These are phyloP conservation scores for Podospora fimiseda DNA, from an alignment of 495 filamentous ascomycete species.

Conservation along the genomic window DNA sequence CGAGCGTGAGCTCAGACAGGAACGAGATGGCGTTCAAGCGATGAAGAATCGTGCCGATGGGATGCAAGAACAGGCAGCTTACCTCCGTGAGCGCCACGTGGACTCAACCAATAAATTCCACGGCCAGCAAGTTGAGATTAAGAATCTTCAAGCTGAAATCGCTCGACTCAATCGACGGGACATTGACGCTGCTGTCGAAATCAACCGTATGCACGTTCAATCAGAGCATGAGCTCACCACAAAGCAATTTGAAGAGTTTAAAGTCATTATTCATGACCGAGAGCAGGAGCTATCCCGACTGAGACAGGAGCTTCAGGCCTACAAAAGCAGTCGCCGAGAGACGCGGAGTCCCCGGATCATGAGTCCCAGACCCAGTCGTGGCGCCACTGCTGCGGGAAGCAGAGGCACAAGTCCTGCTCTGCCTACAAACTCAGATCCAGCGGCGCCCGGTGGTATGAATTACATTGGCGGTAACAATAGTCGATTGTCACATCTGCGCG, in stretches of 20 bases:
- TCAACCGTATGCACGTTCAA: constrained; percentile 48
- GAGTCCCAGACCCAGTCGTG: constrained; percentile 35
- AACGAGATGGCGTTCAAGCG: constrained; percentile 24
- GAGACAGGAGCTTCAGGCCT: constrained; percentile 29
- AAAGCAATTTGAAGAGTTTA: constrained; percentile 44
- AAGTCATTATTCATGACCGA: constrained; percentile 49
- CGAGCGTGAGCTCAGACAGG: constrained; percentile 32
- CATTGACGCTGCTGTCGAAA: constrained; percentile 41
- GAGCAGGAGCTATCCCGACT: constrained; percentile 50
- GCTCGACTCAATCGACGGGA: constrained; percentile 45
- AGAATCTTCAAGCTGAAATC: constrained; percentile 42
- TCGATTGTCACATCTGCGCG: neutral
- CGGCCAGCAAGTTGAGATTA: constrained; percentile 46
- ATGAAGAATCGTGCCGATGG: constrained; percentile 41
- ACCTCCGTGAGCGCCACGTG: constrained; percentile 57
- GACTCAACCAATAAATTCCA: constrained; percentile 50
- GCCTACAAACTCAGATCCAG: constrained; percentile 15
- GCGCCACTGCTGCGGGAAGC: constrained; percentile 27
- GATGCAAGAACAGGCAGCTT: constrained; percentile 47
- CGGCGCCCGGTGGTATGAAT: neutral
- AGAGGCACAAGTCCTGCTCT: constrained; percentile 41
- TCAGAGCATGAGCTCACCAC: constrained; percentile 23
- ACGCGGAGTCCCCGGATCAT: constrained; percentile 44
- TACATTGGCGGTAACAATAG: neutral
- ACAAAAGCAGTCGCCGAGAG: constrained; percentile 46